Base-by-base conservation (phyloP, 169 alveolate genomes). In the Plasmodium gaboni region DNA sequence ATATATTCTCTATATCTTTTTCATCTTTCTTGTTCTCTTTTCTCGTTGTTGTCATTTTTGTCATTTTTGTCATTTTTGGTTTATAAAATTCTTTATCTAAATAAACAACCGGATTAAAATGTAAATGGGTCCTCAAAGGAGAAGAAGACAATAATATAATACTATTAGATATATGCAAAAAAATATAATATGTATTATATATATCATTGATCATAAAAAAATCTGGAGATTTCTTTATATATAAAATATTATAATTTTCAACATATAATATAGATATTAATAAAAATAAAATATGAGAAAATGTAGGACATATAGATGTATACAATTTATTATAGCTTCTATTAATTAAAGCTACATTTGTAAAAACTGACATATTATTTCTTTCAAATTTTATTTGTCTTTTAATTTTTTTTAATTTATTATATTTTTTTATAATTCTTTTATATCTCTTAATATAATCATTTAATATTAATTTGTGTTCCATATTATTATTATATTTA, bases 201-300 rank as follows among this genome's bases (percentile, higher is more conserved):
- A 68, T 68, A 83, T 83, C 91, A 50, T 53, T 55, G 50, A 63
- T 83, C 73, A 83, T 53, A 26, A 53, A 83, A 22, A 68, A 83
- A 24, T 83, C 83, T 32, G 55, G 83, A 28, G n/a, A 55, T 71
- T 83, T 83, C 59, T 46, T 24, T 55, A 83, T 38, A 83, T 83
- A 61, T 32, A 83, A 67, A 83, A 83, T 83, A 67, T 83, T 83
- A 60, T 83, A 83, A 57, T 83, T 83, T 83, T 83, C 91, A n/a
- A 83, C 55, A 61, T 83, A 72, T 63, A 83, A 24, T 32, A 83
- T 83, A 0, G 91, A 83, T 28, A 83, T 50, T 19, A 83, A 83
- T 17, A 68, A 55, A 63, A 83, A 83, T 17, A 83, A 10, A 38
- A 83, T 83, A 28, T 83, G 91, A 0, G 91, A 71, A 83, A 48